phyloP scores from a whole-genome alignment of 2,329 filamentous ascomycete species.

The Dendrostoma leiphaemia region DNA sequence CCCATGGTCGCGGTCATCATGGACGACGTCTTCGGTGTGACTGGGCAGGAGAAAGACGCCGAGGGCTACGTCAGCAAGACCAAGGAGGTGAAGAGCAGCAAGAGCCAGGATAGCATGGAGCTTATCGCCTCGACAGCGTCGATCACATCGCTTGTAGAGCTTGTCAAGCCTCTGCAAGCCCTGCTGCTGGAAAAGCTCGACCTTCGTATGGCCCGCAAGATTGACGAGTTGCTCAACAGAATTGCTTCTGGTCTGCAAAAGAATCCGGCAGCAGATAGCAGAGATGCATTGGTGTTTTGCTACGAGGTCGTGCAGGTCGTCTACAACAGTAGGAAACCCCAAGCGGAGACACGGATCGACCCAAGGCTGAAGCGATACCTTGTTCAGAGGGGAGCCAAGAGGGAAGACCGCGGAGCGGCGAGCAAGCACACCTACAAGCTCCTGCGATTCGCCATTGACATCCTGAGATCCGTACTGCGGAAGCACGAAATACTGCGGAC shows the following conservation, averaged over 20 bases:
- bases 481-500: slow-evolving; percentile 82
- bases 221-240: slow-evolving; percentile 82
- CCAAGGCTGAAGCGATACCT: slow-evolving; percentile 70
- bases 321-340: slow-evolving; percentile 62
- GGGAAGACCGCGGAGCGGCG: slow-evolving; percentile 68
- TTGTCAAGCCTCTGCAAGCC: slow-evolving; percentile 75
- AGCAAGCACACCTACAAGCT: slow-evolving; percentile 86
- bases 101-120: slow-evolving; percentile 97
- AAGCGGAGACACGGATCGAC: slow-evolving; percentile 54
- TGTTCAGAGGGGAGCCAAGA: slow-evolving; percentile 75
- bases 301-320: slow-evolving; percentile 91
- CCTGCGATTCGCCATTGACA: slow-evolving; percentile 81
- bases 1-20: slow-evolving; percentile 82
- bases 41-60: slow-evolving; percentile 94
- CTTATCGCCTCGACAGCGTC: slow-evolving; percentile 82
- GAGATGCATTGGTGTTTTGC: slow-evolving; percentile 87
- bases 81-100: slow-evolving; percentile 97
- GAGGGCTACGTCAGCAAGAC: slow-evolving; percentile 93
- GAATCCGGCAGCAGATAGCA: slow-evolving; percentile 74
- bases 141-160: slow-evolving; percentile 67
- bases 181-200: slow-evolving; percentile 83
- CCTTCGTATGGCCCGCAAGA: slow-evolving; percentile 78
- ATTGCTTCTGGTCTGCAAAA: slow-evolving; percentile 80
- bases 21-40: slow-evolving; percentile 94
- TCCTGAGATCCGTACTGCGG: slow-evolving; percentile 79